Base-by-base conservation (phyloP, 495 filamentous ascomycete species). In the Daldinia childiae region DNA sequence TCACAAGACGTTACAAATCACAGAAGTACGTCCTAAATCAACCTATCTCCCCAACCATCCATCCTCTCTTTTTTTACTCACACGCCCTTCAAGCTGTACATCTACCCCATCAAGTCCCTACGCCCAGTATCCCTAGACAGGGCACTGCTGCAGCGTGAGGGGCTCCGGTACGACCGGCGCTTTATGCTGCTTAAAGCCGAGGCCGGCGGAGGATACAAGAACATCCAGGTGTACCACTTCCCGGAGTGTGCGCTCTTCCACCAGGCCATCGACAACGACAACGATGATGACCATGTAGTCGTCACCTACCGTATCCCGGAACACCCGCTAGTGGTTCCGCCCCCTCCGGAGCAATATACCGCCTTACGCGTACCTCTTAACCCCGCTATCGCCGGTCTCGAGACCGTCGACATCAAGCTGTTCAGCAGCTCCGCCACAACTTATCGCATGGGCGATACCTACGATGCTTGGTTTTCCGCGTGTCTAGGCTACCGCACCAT, bases 91-190 rank as follows among this genome's bases (percentile, higher is more conserved):
- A 73, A 95, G 91, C 85, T 98, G 34, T 95, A 92, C 80, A 84
- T 92, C 45, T 96, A 97, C 76, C 93, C 94, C 62, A 92, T 98
- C 82, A 98, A 97, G 75, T 93, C 90, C 2, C 85, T 97, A 0
- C 88, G 90, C 5, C 88, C 86, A 5, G 87, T 92, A 30, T 63
- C 84, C 27, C 77, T 97, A 38, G 50, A 80, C 3, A 74, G 82
- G 21, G 85, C 90, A 11, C 66, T 79, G 6, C 75, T 94, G 36
- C 89, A 88, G 1, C 78, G 83, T n/a, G 84, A 88, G 67, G 93
- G 93, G 12, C 86, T 96, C 64, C 79, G 81, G 34, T 86, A 92
- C 78, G 94, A 98, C 81, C 88, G 94, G 8, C 82, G 84, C 15
- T 95, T 93, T 77, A 92, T 95, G 88, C 85, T 97, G 19, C 85